Evolutionary conservation across 2,329 filamentous ascomycete species (phyloP), one percentile per base, ranked within the genome.

Genomic region (Colletotrichum tropicicola): DNA sequence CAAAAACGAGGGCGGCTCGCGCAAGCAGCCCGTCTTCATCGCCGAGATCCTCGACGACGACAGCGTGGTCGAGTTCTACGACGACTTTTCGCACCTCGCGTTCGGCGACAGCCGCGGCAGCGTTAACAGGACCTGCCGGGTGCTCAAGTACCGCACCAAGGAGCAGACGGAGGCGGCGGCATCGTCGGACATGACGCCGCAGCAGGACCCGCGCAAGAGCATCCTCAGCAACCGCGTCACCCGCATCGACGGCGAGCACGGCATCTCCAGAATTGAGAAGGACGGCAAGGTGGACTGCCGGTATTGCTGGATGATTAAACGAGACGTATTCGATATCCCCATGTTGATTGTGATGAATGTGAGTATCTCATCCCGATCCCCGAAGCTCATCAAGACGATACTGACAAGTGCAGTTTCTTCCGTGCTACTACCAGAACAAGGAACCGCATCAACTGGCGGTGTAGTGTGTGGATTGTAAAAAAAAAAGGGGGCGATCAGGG

Each of bases 341-440:
- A 97, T 98, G 93, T 85, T 98, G 81, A 97, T 98, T 78, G 92
- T 98, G 74, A 95, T 98, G 83, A 98, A 98, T 82, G 96, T 98
- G 78, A 91, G 94, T 90, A 8, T 57, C 25, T 12, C 15, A 35
- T 12, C 37, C n/a, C 9, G 19, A 7, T 28, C 12, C 49, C 47
- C 15, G 5, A 23, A 12, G 39, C 39, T 23, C 5, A 4, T 12
- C 32, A 35, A 54, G 21, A 52, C 56, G 19, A 43, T 17, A 53
- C 13, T 61, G 52, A 68, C 19, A 28, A 17, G 75, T 65, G 21
- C 65, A 89, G 86, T 89, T 89, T 70, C 73, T 89, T 59, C 87
- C 87, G 49, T 85, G 87, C 73, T 89, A 88, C 69, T 85, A 85
- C 69, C 84, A 84, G 45, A 84, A 86, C 67, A 83, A 87, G 69